A percentile compares a stretch with the other conserved stretches of the same genome.
Evolutionary conservation across 1,139 yeast species (phyloP).

Genomic region (Kodamaea alishanica): DNA sequence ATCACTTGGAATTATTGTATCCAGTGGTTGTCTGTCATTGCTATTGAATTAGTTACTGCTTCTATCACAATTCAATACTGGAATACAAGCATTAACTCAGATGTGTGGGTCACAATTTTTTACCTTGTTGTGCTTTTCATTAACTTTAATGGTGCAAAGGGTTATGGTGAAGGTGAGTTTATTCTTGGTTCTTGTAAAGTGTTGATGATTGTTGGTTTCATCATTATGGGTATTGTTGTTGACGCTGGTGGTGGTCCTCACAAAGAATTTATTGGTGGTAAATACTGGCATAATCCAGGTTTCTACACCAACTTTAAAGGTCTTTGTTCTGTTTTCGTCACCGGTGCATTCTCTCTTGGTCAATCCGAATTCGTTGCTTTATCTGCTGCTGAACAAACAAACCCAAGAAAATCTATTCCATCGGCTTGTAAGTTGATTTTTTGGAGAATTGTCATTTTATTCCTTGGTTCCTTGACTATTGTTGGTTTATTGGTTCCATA

Average conservation of each 20-base stretch:
- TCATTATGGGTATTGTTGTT: slow-evolving; percentile 29
- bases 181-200: slow-evolving; percentile 23
- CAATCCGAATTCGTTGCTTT: slow-evolving; percentile 44
- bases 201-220: slow-evolving; percentile 23
- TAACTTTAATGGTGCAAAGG: slow-evolving; percentile 28
- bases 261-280: slow-evolving; percentile 26
- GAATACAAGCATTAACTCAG: slow-evolving; percentile 25
- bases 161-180: slow-evolving; percentile 35
- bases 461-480: slow-evolving; percentile 39
- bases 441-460: slow-evolving; percentile 36
- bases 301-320: slow-evolving; percentile 33
- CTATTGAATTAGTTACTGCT: slow-evolving; percentile 41
- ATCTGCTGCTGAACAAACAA: slow-evolving; percentile 40
- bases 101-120: slow-evolving; percentile 29
- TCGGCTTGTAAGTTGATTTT: slow-evolving; percentile 41
- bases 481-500: slow-evolving; percentile 44
- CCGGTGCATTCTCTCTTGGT: slow-evolving; percentile 43
- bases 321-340: slow-evolving; percentile 36
- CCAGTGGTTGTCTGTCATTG: slow-evolving; percentile 41
- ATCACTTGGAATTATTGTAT: slow-evolving; percentile 43
- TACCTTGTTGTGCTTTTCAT: slow-evolving; percentile 22
- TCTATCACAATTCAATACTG: slow-evolving; percentile 35
- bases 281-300: slow-evolving; percentile 30
- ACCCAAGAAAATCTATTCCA: slow-evolving; percentile 41
- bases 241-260: slow-evolving; percentile 28